Percentiles rank a stretch among this genome's conserved stretches.
These are phyloP conservation scores for Cubamyces lactineus DNA, from an alignment of 768 basidiomycete species.

Conservation along the genomic window DNA sequence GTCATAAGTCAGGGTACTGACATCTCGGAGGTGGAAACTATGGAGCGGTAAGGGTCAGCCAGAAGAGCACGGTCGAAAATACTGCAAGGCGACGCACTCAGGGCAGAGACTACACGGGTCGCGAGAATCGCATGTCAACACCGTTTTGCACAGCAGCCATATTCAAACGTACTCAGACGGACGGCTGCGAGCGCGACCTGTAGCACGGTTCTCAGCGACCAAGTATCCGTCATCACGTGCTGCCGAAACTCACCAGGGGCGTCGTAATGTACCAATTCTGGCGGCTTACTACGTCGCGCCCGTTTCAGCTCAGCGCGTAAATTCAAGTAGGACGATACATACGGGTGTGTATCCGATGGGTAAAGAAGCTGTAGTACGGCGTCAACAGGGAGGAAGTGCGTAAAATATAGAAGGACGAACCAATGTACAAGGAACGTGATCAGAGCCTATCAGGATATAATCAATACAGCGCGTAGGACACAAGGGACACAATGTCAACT, in stretches of 20 bases:
- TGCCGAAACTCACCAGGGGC: conserved; percentile 14
- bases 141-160: not conserved
- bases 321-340: not conserved
- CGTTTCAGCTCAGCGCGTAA: not conserved
- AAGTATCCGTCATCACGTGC: no score
- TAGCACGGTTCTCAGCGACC: not conserved
- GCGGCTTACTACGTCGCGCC: conserved; percentile 22
- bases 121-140: not conserved
- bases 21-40: conserved; percentile 12
- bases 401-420: conserved; percentile 7
- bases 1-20: not conserved
- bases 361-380: conserved; percentile 25
- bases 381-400: not conserved
- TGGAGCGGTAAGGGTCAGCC: not conserved
- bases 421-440: conserved; percentile 32
- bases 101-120: not conserved
- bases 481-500: not conserved
- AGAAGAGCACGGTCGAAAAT: no score
- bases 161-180: conserved; percentile 4
- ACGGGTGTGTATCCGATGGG: conserved; percentile 24
- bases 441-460: conserved; percentile 18
- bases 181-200: conserved; percentile 20
- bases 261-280: conserved; percentile 23
- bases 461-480: not conserved
- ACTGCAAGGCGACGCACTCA: not conserved